Base-by-base conservation (phyloP, 192 early-diverging fungal species). In the Rhizophagus prolifer region DNA sequence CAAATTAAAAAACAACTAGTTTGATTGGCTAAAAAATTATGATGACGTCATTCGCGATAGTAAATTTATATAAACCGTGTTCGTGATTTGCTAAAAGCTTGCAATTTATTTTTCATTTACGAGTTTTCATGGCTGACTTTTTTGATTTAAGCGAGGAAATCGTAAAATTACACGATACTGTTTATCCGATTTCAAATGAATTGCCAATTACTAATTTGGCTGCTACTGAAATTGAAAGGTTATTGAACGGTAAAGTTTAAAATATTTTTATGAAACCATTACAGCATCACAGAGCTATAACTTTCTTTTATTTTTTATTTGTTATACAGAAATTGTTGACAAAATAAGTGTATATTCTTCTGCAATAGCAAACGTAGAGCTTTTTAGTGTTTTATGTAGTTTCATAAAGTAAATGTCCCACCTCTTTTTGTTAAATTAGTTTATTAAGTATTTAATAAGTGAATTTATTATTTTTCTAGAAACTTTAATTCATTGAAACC, bases 381-480 rank as follows among this genome's bases (percentile, higher is more conserved):
- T 85, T n/a, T 92, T 89, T 82, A 91, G 89, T 74, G 76, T 77
- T 19, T 67, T 90, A 3, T 76, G 84, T 28, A 91, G 89, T 76
- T 91, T 91, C 62, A 75, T 93, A 70, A 91, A 89, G 91, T 92
- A 86, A n/a, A 82, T 64, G 13, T 58, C 28, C 36, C 25, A n/a
- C n/a, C 61, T 63, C 3, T 41, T 10, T 25, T n/a, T 67, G 38
- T 16, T 1, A 13, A 66, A 13, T 21, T 30, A 64, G 14, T 8
- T 28, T 34, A 59, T 66, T 21, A 30, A 5, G 14, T 3, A 34
- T 34, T 23, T 58, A 47, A 46, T 28, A 44, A 58, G 10, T 28
- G 3, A 28, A 63, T 3, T 63, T 44, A 74, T 47, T 46, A 38
- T 63, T 10, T 68, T 74, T 38, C 10, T 63, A 91, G 92, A 75